Percentiles rank a stretch among this genome's conserved stretches.
These are phyloP conservation scores for Magnaporthiopsis rhizophila DNA, from an alignment of 2,329 filamentous ascomycete species.

Conservation along the genomic window DNA sequence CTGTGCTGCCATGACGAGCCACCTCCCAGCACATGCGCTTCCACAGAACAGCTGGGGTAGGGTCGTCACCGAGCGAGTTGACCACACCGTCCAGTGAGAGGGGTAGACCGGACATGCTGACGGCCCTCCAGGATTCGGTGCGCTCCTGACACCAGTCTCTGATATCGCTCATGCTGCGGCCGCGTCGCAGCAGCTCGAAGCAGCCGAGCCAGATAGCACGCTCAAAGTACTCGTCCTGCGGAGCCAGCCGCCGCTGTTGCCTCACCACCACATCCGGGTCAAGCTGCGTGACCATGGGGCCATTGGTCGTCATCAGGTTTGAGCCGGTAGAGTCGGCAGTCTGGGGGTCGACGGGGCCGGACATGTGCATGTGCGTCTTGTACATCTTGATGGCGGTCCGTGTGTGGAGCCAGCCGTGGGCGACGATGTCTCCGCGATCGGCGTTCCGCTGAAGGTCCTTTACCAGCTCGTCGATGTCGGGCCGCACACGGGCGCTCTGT, in stretches of 20 bases:
- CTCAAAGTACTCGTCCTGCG: slow-evolving; percentile 82
- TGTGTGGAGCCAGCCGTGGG: slow-evolving; percentile 88
- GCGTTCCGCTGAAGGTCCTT: slow-evolving; percentile 68
- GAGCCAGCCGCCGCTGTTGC: slow-evolving; percentile 66
- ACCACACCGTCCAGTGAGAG: slow-evolving; percentile 39
- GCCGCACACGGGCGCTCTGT: slow-evolving; percentile 60
- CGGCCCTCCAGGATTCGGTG: slow-evolving; percentile 82
- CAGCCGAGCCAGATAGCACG: slow-evolving; percentile 87
- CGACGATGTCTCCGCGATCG: slow-evolving; percentile 72
- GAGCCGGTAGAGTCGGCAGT: slow-evolving; percentile 47
- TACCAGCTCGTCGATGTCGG: slow-evolving; percentile 68
- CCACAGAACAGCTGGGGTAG: slow-evolving; percentile 55
- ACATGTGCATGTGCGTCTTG: slow-evolving; percentile 68
- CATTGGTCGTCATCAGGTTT: slow-evolving; percentile 50
- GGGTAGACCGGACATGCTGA: slow-evolving; percentile 70
- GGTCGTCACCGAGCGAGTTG: slow-evolving; percentile 26
- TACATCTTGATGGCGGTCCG: slow-evolving; percentile 82
- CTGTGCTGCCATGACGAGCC: slow-evolving; percentile 60
- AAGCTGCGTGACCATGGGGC: slow-evolving; percentile 71
- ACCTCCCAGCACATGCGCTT: slow-evolving; percentile 67
- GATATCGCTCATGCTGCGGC: slow-evolving; percentile 65
- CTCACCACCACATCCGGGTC: slow-evolving; percentile 86
- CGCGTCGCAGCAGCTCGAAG: slow-evolving; percentile 84
- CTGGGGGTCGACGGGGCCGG: slow-evolving; percentile 55
- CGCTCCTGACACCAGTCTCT: slow-evolving; percentile 79